phyloP scores from a whole-genome alignment of 805 yeast species.

The Candida ipomoeae region DNA sequence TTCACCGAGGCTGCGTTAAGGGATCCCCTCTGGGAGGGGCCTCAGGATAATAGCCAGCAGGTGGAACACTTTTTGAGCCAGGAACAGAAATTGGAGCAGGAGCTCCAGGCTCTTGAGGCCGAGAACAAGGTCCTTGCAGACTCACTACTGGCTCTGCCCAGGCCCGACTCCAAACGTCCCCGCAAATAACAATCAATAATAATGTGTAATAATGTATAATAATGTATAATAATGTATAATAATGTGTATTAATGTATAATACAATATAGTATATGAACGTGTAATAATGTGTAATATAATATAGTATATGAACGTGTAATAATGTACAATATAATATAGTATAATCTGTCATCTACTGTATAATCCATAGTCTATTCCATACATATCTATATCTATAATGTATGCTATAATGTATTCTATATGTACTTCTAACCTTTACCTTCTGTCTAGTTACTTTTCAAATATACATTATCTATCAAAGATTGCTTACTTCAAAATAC shows the following conservation, averaged over 20 bases:
- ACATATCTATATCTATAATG: neutral
- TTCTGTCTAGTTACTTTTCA: neutral
- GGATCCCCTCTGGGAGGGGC: conserved; percentile 19
- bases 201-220: neutral
- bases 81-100: conserved; percentile 24
- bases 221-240: no score
- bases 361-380: no score
- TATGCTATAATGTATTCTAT: no score
- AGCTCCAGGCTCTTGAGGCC: conserved; percentile 22
- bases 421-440: neutral
- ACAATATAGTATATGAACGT: neutral
- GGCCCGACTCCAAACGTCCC: conserved; percentile 27
- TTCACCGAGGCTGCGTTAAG: conserved; percentile 39
- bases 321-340: no score
- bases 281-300: neutral
- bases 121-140: conserved; percentile 24
- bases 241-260: no score
- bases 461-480: neutral
- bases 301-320: no score
- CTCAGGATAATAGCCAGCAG: conserved; percentile 20
- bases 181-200: neutral
- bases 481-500: conserved; percentile 22
- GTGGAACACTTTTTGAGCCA: conserved; percentile 15
- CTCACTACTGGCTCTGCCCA: conserved; percentile 21
- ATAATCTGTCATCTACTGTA: no score